Evolutionary conservation across 345 rosid genomes (phyloP), one percentile per base, ranked within the genome.

Genomic region (Moringa oleifera): DNA sequence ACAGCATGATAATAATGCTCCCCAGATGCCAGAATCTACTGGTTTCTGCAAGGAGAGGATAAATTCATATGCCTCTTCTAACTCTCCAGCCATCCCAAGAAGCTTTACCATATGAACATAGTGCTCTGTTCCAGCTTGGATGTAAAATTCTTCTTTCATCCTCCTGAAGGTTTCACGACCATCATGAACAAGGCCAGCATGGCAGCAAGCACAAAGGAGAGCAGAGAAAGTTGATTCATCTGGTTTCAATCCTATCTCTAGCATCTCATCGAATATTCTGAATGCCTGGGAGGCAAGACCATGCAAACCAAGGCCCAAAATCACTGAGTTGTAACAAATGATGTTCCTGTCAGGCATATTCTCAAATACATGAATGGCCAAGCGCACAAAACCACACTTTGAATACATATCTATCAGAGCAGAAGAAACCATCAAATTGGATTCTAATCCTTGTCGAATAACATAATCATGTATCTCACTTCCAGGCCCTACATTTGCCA

Each of bases 1-100:
- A 61, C 96, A 93, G 73, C 96, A 90, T n/a, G 90, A 84, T 70
- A 93, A 68, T 24, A 93, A 50, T 25, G 96, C 96, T 67, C 92
- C 94, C 83, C 88, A 93, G 20, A 88, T 72, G 24, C 89, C 87
- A 53, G 87, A 80, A 71, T 88, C 90, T 61, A 90, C 77, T 23
- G 96, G 94, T 61, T 67, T 74, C 20, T 53, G 75, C 81, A 83
- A 76, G 59, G 90, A 80, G 79, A 71, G 59, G 21, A 88, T 68
- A 53, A 84, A 79, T 55, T 70, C 61, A 63, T 75, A 88, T 10
- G 97, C 96, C 72, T 80, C 89, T 59, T 86, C 85, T 73, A 93
- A 64, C 51, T 80, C 74, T 55, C 94, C 94, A 57, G 75, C 78
- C 77, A 76, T 74, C 49, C 98, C 97, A 23, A 93, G 73, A 64